Percentiles rank a stretch among this genome's conserved stretches.
Evolutionary conservation across 257 asterid genomes (phyloP).

Genomic region (Solanum megistacrolobum): DNA sequence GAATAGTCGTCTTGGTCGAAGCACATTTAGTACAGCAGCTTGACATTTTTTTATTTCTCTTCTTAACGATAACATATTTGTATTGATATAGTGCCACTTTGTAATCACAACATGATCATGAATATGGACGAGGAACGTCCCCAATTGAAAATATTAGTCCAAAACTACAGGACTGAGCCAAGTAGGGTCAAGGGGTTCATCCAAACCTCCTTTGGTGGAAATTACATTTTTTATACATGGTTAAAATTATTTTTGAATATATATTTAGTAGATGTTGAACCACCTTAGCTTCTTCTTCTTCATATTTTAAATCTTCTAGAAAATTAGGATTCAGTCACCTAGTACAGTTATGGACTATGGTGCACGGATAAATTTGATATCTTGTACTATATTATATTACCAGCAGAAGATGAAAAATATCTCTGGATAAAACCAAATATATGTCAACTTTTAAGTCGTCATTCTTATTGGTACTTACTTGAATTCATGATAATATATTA

Average conservation of each 20-base stretch:
- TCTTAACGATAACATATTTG: neutral
- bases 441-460: neutral
- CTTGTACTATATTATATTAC: neutral
- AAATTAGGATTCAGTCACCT: neutral
- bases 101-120: neutral
- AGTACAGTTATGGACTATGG: neutral
- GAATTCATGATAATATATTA: neutral
- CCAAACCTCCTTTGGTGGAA: neutral
- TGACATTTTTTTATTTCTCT: neutral
- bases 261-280: too few relatives aligned
- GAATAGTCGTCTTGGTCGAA: neutral
- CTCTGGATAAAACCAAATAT: neutral
- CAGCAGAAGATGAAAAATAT: neutral
- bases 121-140: neutral
- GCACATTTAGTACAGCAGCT: neutral
- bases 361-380: neutral
- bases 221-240: too few relatives aligned
- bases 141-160: neutral
- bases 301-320: neutral
- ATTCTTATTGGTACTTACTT: neutral
- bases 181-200: neutral
- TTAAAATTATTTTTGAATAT: too few relatives aligned
- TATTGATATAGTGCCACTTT: neutral
- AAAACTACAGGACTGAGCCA: fast-evolving
- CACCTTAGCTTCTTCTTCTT: neutral